Evolutionary conservation across 257 asterid genomes (phyloP), one percentile per base, ranked within the genome.

Genomic region (Rehmannia glutinosa): DNA sequence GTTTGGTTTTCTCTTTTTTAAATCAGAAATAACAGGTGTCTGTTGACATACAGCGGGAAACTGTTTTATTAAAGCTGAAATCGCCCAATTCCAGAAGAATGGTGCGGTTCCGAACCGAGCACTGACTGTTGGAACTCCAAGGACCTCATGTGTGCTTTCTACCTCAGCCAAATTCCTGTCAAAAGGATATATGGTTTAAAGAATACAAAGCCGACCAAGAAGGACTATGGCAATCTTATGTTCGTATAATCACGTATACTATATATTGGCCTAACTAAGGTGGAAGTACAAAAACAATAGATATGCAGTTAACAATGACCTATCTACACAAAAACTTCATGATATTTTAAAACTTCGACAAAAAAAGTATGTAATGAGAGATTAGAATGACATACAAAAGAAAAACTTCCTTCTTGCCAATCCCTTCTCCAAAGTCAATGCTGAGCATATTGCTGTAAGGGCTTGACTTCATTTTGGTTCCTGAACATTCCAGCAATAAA

Each of bases 71-170:
- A 80, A 75, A 23, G 84, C 84, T 15, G 24, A 39, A 83, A 83
- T 78, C 61, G 82, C 83, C 89, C 89, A 83, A 58, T 83, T 80
- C 86, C 89, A 83, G 72, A 83, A 80, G 72, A 80, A 77, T 45
- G 89, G 89, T 57, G 74, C 76, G 53, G 89, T 80, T 67, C 89
- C 89, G 75, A 83, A 83, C 46, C 89, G 84, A 43, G 84, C 89
- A 63, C 86, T 83, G 75, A 83, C 80, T 19, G 77, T 77, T 59
- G 89, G 89, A 42, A 83, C 62, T 15, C 76, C 73, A 33, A 80
- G 79, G 69, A 73, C 72, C 71, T 83, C 79, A 64, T 83, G 82
- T 50, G 73, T 66, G 68, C 81, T 80, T 49, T 67, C 68, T 45
- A 80, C 89, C 73, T 78, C 89, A 13, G 84, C 84, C 73, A 83